Percentiles rank a stretch among this genome's conserved stretches.
phyloP scores from a whole-genome alignment of 192 early-diverging fungal species.

The Coemansia sp. region DNA sequence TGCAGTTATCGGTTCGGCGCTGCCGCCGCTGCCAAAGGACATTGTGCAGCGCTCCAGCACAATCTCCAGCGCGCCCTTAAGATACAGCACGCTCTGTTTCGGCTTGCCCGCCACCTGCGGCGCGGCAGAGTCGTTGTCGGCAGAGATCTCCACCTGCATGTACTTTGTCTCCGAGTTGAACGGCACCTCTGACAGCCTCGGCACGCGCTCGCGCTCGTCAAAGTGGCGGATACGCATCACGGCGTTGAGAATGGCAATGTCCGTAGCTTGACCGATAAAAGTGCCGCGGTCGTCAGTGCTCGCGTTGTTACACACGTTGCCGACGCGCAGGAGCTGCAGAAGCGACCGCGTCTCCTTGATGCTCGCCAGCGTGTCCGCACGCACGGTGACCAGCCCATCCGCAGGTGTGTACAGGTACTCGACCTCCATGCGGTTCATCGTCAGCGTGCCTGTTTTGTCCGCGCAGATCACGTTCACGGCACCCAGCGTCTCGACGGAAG shows the following conservation, averaged over 20 bases:
- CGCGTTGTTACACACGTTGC: constrained; percentile 92
- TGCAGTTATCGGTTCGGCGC: constrained; percentile 54
- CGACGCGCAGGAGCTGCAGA: constrained; percentile 53
- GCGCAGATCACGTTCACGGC: constrained; percentile 94
- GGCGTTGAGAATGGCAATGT: constrained; percentile 85
- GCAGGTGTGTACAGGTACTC: constrained; percentile 71
- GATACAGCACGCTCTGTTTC: constrained; percentile 46
- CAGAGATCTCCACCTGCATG: constrained; percentile 70
- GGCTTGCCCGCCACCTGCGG: constrained; percentile 6
- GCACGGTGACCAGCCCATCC: constrained; percentile 43
- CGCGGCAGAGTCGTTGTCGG: constrained; percentile 22
- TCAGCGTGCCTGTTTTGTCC: constrained; percentile 96
- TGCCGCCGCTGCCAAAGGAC: constrained; percentile 55
- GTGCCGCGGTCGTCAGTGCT: constrained; percentile 66
- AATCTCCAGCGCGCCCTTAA: constrained; percentile 87
- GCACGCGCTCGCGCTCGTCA: constrained; percentile 66
- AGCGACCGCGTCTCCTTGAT: constrained; percentile 34
- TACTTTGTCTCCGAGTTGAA: constrained; percentile 93
- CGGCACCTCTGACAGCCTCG: constrained; percentile 73
- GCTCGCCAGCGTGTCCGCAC: constrained; percentile 8
- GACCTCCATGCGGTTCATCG: constrained; percentile 93
- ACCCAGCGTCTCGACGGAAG: constrained; percentile 90
- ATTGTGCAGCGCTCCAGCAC: constrained; percentile 69
- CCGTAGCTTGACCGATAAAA: constrained; percentile 88
- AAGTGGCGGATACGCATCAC: constrained; percentile 52